Base-by-base conservation (phyloP, 164 flowering plant genomes). In the Sedum album region DNA sequence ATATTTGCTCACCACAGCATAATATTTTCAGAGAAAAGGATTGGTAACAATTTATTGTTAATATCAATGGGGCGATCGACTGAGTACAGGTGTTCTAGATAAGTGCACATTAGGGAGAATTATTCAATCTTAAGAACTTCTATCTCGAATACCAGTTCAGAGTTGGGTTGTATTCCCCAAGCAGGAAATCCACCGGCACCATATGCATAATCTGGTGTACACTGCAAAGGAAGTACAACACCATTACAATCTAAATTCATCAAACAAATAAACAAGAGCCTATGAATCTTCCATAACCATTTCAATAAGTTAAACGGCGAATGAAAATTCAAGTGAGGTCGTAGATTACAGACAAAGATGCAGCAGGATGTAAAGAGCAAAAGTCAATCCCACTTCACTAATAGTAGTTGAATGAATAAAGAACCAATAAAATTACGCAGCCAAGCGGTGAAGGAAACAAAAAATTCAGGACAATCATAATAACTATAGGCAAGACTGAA, bases 121-220 rank as follows among this genome's bases (percentile, higher is more conserved):
- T 72, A 84, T 79, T 78, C 31, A 2, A 62, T 60, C 3, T 78
- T 71, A 21, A 93, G 79, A 60, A 93, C 91, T 85, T 93, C 97
- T 67, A 93, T 89, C 87, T 93, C 98, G 53, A 93, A 93, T 65
- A 78, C 81, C 73, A 93, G 77, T 64, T 49, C 81, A 0, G 98
- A 89, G 78, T 93, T 89, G 1, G 98, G 96, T 25, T 68, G 83
- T 71, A 93, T 93, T 38, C 97, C 97, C 98, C 98, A 93, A 28
- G 93, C 86, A 60, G 95, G 87, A 76, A 89, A 93, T 74, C 98
- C 98, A 68, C 74, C 65, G 26, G 85, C n/a, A 3, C 97, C 98
- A 72, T 93, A 93, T 7, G 89, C 98, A 73, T 89, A 93, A 74
- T 93, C 98, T 2, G 97, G 96, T 65, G 98, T 70, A 86, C 98